phyloP scores from a whole-genome alignment of 179 eudicot genomes.

The Heliamphora ciliata region DNA sequence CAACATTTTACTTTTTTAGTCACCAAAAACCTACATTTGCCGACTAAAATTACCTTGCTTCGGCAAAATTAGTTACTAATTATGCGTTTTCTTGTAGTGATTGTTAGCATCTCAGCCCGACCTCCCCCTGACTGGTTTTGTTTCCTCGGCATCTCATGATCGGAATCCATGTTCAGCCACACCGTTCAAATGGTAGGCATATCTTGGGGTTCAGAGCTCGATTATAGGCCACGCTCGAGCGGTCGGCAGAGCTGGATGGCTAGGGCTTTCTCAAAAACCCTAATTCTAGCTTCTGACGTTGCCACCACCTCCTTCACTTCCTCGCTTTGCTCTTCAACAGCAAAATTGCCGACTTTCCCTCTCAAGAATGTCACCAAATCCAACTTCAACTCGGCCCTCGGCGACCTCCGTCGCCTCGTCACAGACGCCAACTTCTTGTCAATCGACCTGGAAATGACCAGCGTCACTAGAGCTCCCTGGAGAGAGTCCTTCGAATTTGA shows the following conservation, averaged over 20 bases:
- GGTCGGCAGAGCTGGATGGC: constrained; percentile 3
- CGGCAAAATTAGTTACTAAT: too few relatives aligned
- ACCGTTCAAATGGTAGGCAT: too few relatives aligned
- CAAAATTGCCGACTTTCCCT: constrained; percentile 35
- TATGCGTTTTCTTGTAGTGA: too few relatives aligned
- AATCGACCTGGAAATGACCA: constrained; percentile 81
- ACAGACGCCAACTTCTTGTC: constrained; percentile 64
- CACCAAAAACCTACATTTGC: too few relatives aligned
- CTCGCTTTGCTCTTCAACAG: constrained; percentile 17
- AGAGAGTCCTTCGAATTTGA: constrained; percentile 80
- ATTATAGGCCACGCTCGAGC: too few relatives aligned
- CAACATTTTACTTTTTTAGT: too few relatives aligned
- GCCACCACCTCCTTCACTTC: background rate
- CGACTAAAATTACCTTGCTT: too few relatives aligned
- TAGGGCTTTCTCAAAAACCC: constrained; percentile 25
- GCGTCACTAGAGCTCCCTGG: constrained; percentile 83
- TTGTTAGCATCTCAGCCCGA: too few relatives aligned
- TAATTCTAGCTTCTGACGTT: constrained; percentile 14
- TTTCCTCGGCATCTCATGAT: too few relatives aligned
- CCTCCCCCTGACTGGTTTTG: too few relatives aligned
- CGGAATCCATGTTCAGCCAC: too few relatives aligned
- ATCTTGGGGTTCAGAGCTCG: too few relatives aligned
- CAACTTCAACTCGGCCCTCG: constrained; percentile 59
- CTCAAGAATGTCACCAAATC: constrained; percentile 69
- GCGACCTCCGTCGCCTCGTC: constrained; percentile 49